Base-by-base conservation (phyloP, 1,284 basidiomycete genomes). In the Phellinidium pouzarii region DNA sequence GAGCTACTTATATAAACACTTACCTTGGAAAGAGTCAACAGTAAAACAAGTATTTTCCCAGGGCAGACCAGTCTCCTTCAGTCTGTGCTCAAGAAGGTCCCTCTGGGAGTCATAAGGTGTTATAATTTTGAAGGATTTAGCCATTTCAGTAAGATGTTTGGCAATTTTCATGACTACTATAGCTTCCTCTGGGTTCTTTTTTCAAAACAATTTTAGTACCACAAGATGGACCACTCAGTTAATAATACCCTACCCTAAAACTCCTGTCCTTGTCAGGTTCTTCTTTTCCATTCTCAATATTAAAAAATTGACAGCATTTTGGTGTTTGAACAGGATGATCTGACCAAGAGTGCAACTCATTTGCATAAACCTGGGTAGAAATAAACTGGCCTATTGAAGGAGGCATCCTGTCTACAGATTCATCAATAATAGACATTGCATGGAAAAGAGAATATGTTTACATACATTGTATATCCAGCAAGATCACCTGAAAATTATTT, bases 71-170 rank as follows among this genome's bases (percentile, higher is more conserved):
- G 62, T 66, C 0, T 62, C 52, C 54, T 77, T 75, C 61, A 87
- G 69, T 6, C 52, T 58, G 1, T 66, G 56, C 59, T 83, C 78
- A 60, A 87, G 71, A 5, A 66, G 48, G 34, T 63, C 71, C 12
- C 81, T 72, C 61, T 87, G 85, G 2, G 71, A 74, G 61, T 84
- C 82, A 72, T 87, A 87, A 1, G 84, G 84, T 4, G 82, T 87
- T 44, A 87, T 81, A 48, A 87, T 75, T 41, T 74, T 74, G 61
- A 73, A 86, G 0, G 67, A 62, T 57, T 73, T 74, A 1, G 63
- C 55, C 41, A 72, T 59, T 4, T 65, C 62, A 58, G 79, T 68
- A 40, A 82, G 72, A 38, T 73, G 66, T 37, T 64, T 54, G 31
- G 78, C 75, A 60, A 84, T 63, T 44, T 70, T 62, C 7, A 82